Base-by-base conservation (phyloP, 2,329 filamentous ascomycete genomes). In the Exophiala sideris region DNA sequence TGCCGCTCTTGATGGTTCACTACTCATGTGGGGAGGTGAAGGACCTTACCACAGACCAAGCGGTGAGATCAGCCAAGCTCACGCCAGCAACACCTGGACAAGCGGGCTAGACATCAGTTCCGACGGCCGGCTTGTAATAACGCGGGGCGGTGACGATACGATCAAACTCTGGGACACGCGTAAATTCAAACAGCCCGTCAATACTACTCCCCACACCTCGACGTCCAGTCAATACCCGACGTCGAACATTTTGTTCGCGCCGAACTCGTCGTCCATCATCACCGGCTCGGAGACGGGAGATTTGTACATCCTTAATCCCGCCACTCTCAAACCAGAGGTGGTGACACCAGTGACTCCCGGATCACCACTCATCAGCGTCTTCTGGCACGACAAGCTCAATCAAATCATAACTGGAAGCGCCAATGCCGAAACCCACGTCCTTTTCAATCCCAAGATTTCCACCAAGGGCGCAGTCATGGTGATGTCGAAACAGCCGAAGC, bases 111-210 rank as follows among this genome's bases (percentile, higher is more conserved):
- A 95, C 66, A 87, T 99, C 64, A 97, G 92, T 62, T 78, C 85
- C 0, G 94, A 97, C 69, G 94, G 94, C 8, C 83, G 92, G 54
- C 86, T 96, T 75, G 84, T 97, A 2, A 87, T 96, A 6, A 96
- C 91, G 1, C 81, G 91, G 62, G 94, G 94, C 51, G 92, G 91
- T 47, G 94, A 99, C 71, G 84, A 95, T 67, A 81, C 88, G 1
- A 92, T 99, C 71, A 97, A 97, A 73, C 79, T 96, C 1, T 99
- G 94, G 94, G 94, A 99, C 69, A 95, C 87, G 2, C 84, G 94
- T 54, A 97, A 96, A 67, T 95, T 99, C 78, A 97, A 94, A 69
- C 79, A 87, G 53, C 90, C 94, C 3, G 80, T 99, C 11, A 89
- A 90, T 45, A 88, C 85, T 1, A 83, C 89, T 12, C 76, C 85